Evolutionary conservation across 352 stramenopile genomes (phyloP).

Genomic region (Plasmopara viticola): DNA sequence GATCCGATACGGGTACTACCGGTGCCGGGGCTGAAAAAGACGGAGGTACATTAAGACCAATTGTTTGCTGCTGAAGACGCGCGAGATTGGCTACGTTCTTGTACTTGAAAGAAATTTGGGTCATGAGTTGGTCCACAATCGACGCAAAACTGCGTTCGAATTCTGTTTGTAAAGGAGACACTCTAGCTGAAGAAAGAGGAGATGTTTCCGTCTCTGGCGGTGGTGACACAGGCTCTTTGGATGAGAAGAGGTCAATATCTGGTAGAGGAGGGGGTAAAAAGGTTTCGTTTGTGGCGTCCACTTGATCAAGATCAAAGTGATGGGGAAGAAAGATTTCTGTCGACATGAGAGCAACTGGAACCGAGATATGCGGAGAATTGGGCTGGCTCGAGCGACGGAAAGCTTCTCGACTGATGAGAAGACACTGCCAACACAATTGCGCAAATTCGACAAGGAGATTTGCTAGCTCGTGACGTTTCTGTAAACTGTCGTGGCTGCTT

Average conservation of each 20-base stretch:
- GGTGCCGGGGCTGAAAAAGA: conserved; percentile 6
- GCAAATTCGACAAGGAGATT: conserved; percentile 56
- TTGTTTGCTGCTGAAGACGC: conserved; percentile 8
- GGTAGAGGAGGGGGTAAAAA: conserved; percentile 13
- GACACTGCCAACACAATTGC: conserved; percentile 42
- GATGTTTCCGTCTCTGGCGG: conserved; percentile 1
- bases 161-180: conserved; percentile 59
- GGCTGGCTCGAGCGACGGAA: conserved; percentile 33
- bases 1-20: conserved; percentile 5
- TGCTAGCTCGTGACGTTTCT: conserved; percentile 42
- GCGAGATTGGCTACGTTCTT: conserved; percentile 17
- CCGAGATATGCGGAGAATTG: conserved; percentile 3
- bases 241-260: conserved; percentile 1
- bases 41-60: conserved; percentile 4
- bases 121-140: conserved; percentile 38
- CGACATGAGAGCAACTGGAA: conserved; percentile 5
- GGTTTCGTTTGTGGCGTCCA: conserved; percentile 2
- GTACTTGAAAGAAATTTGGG: conserved; percentile 31
- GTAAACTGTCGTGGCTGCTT: conserved; percentile 18
- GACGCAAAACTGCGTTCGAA: conserved; percentile 62
- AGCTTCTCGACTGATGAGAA: conserved; percentile 54
- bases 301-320: conserved; percentile 4
- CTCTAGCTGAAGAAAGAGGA: neutral
- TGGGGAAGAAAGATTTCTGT: conserved; percentile 6
- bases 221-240: neutral